These are phyloP conservation scores for Aquilaria sinensis DNA, from an alignment of 345 rosid genomes.

Conservation along the genomic window DNA sequence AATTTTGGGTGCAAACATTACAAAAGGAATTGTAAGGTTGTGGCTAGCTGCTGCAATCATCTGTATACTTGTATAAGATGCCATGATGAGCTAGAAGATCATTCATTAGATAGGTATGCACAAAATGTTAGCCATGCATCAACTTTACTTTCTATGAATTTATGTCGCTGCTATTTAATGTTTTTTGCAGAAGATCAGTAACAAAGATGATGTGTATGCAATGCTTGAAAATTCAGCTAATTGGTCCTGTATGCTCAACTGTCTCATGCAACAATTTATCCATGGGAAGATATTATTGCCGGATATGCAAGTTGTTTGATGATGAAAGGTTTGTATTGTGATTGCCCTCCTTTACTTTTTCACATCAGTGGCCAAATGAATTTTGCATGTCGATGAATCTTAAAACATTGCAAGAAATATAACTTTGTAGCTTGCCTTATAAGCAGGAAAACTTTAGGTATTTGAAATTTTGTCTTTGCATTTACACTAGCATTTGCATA, in stretches of 20 bases:
- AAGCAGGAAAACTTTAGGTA: too few relatives aligned
- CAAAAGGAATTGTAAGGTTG: slow-evolving; percentile 70
- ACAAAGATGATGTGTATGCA: slow-evolving; percentile 87
- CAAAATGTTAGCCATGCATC: slow-evolving; percentile 1
- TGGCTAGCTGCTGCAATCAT: slow-evolving; percentile 60
- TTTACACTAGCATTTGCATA: too few relatives aligned
- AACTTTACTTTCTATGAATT: neutral
- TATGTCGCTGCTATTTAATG: slow-evolving; percentile 3
- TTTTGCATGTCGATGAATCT: too few relatives aligned
- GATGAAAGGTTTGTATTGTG: slow-evolving; percentile 48
- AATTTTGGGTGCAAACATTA: slow-evolving; percentile 75
- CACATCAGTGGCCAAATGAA: neutral
- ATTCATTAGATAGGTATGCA: slow-evolving; percentile 58
- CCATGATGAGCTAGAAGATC: slow-evolving; percentile 79
- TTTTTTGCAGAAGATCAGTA: slow-evolving; percentile 44
- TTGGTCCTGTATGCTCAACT: slow-evolving; percentile 47
- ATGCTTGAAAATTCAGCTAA: slow-evolving; percentile 63
- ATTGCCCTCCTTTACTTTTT: neutral
- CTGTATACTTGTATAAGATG: slow-evolving; percentile 70
- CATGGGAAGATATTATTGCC: slow-evolving; percentile 82
- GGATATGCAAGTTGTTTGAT: slow-evolving; percentile 67
- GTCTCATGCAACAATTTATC: slow-evolving; percentile 44
- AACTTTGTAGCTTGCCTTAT: too few relatives aligned
- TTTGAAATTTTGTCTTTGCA: too few relatives aligned
- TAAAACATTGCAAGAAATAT: too few relatives aligned